phyloP scores from a whole-genome alignment of 2,329 filamentous ascomycete genomes.

The Fusarium abutilonis region DNA sequence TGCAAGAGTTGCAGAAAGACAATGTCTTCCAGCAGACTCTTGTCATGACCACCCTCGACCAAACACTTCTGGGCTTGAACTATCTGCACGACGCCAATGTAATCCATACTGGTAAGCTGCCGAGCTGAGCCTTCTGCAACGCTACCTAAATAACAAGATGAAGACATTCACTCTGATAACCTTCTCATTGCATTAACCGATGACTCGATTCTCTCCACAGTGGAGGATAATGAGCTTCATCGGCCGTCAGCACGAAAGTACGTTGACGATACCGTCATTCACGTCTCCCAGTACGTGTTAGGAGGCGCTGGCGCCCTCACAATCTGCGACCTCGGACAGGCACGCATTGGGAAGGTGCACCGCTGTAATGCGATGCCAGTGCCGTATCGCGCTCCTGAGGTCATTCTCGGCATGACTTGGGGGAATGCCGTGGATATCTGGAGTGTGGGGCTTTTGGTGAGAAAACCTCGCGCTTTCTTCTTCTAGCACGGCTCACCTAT shows the following conservation, averaged over 20 bases:
- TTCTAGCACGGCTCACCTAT: too few species aligned
- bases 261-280: constrained; percentile 40
- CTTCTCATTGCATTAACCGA: constrained; percentile 50
- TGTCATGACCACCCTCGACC: constrained; percentile 39
- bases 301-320: constrained; percentile 46
- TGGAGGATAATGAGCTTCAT: constrained; percentile 48
- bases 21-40: constrained; percentile 44
- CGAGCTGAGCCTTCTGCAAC: too few species aligned
- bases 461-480: not conserved
- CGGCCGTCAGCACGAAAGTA: constrained; percentile 48
- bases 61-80: constrained; percentile 40
- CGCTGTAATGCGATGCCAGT: constrained; percentile 44
- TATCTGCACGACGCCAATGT: constrained; percentile 43
- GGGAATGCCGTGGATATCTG: constrained; percentile 50
- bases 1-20: constrained; percentile 45
- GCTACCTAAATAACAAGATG: constrained; percentile 38
- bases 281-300: constrained; percentile 49
- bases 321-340: constrained; percentile 52
- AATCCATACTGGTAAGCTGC: constrained; percentile 43
- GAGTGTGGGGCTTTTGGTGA: constrained; percentile 50
- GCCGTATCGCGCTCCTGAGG: constrained; percentile 50
- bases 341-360: constrained; percentile 45
- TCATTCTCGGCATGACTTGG: constrained; percentile 52
- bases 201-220: constrained; percentile 43
- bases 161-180: constrained; percentile 52